Conservation (phyloP, 2,329 filamentous ascomycete genomes). For the Juglanconis sp. region DNA sequence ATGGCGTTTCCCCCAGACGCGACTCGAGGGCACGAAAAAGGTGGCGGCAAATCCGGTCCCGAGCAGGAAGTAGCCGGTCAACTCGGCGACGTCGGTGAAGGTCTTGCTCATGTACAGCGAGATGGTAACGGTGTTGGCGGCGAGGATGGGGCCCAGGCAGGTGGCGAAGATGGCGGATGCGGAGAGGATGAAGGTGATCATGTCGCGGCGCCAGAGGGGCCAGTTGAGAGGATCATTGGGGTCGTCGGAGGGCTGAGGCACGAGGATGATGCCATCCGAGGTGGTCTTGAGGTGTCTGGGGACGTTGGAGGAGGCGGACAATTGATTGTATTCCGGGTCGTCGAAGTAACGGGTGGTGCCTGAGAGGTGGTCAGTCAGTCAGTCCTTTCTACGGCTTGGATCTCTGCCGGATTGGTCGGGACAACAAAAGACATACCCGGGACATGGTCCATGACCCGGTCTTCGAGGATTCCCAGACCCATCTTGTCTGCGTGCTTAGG, state of each 20-base stretch:
- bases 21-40: constrained; percentile 80
- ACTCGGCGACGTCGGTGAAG: constrained; percentile 74
- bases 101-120: constrained; percentile 60
- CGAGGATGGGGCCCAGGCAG: constrained; percentile 79
- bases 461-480: constrained; percentile 73
- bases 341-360: constrained; percentile 65
- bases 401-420: not conserved
- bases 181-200: constrained; percentile 76
- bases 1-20: constrained; percentile 92
- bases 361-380: constrained; percentile 24
- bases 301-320: constrained; percentile 28
- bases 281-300: constrained; percentile 73
- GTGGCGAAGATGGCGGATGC: constrained; percentile 79
- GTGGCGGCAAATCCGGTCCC: constrained; percentile 79
- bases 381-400: not conserved
- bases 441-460: constrained; percentile 63
- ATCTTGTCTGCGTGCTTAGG: constrained; percentile 34
- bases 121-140: constrained; percentile 80
- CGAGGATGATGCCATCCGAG: constrained; percentile 69
- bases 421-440: constrained; percentile 55
- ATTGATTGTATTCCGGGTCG: constrained; percentile 38
- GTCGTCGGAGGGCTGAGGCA: constrained; percentile 87
- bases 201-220: constrained; percentile 81
- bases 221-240: constrained; percentile 85
- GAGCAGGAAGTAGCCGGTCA: constrained; percentile 85